phyloP scores from a whole-genome alignment of 2,329 filamentous ascomycete genomes.

The Botrytis sinoallii region DNA sequence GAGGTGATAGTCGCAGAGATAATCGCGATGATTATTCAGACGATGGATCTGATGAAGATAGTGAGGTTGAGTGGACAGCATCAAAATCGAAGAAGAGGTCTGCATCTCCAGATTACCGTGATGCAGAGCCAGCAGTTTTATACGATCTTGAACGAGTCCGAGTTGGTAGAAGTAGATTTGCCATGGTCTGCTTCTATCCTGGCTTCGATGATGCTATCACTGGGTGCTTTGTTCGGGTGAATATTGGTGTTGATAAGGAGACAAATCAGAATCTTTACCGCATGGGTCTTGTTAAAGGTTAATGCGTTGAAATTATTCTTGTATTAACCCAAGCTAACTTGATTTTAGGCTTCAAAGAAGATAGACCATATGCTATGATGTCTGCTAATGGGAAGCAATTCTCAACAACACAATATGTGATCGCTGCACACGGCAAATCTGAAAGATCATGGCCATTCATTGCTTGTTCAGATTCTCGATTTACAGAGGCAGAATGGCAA shows the following conservation, averaged over 20 bases:
- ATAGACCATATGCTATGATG: slow-evolving; percentile 80
- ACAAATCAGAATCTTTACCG: slow-evolving; percentile 78
- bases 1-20: slow-evolving; percentile 41
- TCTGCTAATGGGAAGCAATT: slow-evolving; percentile 71
- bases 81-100: slow-evolving; percentile 50
- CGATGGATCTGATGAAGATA: slow-evolving; percentile 65
- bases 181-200: slow-evolving; percentile 89
- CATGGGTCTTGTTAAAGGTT: slow-evolving; percentile 84
- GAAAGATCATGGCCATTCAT: slow-evolving; percentile 87
- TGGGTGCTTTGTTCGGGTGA: slow-evolving; percentile 83
- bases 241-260: slow-evolving; percentile 71
- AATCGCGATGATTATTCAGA: slow-evolving; percentile 55
- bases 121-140: slow-evolving; percentile 65
- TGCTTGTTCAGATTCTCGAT: slow-evolving; percentile 77
- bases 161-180: slow-evolving; percentile 81
- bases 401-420: slow-evolving; percentile 80
- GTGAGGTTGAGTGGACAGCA: slow-evolving; percentile 75
- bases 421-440: slow-evolving; percentile 77
- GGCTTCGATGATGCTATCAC: slow-evolving; percentile 78
- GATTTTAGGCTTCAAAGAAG: slow-evolving; percentile 65
- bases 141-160: slow-evolving; percentile 81
- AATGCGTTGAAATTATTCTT: slow-evolving; percentile 20
- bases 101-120: slow-evolving; percentile 44
- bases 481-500: slow-evolving; percentile 81
- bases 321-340: slow-evolving; percentile 32